Evolutionary conservation across 257 asterid species (phyloP).

Genomic region (Solanum arcanum): DNA sequence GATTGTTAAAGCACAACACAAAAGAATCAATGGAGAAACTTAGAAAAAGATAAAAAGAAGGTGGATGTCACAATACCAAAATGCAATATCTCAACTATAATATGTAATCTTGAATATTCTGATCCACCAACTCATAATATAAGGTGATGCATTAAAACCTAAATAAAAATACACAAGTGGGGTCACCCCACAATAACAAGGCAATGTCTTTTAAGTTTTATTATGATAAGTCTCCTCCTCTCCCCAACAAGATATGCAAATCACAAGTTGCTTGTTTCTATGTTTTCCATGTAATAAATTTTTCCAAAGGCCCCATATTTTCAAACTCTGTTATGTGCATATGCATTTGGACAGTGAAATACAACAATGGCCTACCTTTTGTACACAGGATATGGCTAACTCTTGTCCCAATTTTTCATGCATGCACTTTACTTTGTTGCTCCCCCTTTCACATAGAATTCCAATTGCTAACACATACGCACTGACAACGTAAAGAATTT

Average conservation of each 20-base stretch:
- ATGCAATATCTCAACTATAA: background rate
- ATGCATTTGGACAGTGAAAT: background rate
- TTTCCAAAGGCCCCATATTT: constrained; percentile 2
- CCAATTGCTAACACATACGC: background rate
- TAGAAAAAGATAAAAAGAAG: background rate
- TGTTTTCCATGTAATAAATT: background rate
- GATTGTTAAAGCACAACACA: background rate
- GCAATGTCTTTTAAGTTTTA: constrained; percentile 1
- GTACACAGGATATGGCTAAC: background rate
- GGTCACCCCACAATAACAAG: constrained; percentile 1
- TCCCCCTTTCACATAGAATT: background rate
- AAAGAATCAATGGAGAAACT: background rate
- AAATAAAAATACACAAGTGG: background rate
- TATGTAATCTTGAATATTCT: background rate
- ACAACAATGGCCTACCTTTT: background rate
- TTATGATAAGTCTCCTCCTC: background rate
- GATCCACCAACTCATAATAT: background rate
- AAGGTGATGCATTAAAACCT: background rate
- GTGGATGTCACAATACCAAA: background rate
- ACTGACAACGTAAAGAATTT: background rate
- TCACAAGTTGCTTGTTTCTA: background rate
- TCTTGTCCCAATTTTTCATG: constrained; percentile 1
- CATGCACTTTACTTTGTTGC: background rate
- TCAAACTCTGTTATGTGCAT: background rate
- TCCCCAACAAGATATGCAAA: background rate